phyloP scores from a whole-genome alignment of 2,329 filamentous ascomycete species.

The Clonostachys rhizophaga region DNA sequence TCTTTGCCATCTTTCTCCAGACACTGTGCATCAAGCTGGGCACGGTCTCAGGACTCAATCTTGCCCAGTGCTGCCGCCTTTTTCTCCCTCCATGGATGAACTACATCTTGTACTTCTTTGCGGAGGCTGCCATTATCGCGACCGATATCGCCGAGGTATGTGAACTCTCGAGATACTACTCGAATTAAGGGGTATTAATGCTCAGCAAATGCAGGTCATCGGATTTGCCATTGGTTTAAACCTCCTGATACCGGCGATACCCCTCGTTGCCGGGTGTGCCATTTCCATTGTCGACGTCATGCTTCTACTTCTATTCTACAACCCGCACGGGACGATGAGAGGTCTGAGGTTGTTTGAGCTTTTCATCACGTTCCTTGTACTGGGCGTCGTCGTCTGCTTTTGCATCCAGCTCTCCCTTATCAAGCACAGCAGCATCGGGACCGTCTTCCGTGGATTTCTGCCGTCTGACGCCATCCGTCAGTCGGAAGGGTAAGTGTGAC shows the following conservation, averaged over 20 bases:
- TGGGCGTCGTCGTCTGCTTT: constrained; percentile 68
- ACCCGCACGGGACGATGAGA: constrained; percentile 49
- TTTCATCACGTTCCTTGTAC: constrained; percentile 57
- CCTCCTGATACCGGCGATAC: too few relatives aligned
- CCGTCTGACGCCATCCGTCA: constrained; percentile 47
- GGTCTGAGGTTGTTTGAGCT: constrained; percentile 43
- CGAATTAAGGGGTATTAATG: constrained; percentile 21
- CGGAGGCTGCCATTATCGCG: constrained; percentile 65
- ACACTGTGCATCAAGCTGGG: constrained; percentile 65
- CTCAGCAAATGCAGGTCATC: too few relatives aligned
- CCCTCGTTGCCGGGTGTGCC: too few relatives aligned
- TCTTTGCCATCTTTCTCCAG: constrained; percentile 69
- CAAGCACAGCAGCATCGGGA: constrained; percentile 43
- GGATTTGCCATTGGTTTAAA: too few relatives aligned
- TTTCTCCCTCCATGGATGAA: constrained; percentile 65
- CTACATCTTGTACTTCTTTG: constrained; percentile 54
- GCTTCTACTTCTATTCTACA: constrained; percentile 48
- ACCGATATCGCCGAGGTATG: constrained; percentile 61
- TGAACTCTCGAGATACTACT: constrained; percentile 16
- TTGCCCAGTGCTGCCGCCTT: constrained; percentile 61
- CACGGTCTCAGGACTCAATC: constrained; percentile 62
- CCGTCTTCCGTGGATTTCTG: constrained; percentile 62
- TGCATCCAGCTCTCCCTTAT: constrained; percentile 65
- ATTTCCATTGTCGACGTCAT: constrained; percentile 56
- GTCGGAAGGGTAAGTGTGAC: too few relatives aligned